Evolutionary conservation across 129 eudicot species (phyloP).

Genomic region (Glebionis coronaria): DNA sequence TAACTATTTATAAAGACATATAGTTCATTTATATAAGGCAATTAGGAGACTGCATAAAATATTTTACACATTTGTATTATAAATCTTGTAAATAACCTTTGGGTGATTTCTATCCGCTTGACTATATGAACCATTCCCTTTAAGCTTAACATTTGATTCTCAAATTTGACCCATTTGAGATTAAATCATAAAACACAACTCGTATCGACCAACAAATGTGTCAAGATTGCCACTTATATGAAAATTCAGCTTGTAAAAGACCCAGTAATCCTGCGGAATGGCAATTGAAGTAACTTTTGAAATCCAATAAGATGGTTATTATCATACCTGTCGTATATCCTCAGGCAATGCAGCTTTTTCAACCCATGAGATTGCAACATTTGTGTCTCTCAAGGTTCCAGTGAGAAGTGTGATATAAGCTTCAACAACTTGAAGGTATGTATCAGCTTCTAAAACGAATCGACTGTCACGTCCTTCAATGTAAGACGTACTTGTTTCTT

Average conservation of each 20-base stretch:
- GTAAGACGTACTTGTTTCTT: constrained; percentile 23
- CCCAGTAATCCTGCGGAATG: neutral
- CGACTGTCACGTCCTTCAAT: constrained; percentile 27
- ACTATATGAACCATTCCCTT: too few species aligned
- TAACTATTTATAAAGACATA: too few species aligned
- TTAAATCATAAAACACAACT: neutral
- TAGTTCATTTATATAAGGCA: too few species aligned
- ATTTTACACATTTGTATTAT: too few species aligned
- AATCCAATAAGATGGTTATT: neutral
- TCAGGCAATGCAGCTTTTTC: constrained; percentile 77
- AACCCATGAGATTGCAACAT: constrained; percentile 70
- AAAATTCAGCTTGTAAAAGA: neutral
- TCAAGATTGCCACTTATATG: neutral
- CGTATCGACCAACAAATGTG: neutral
- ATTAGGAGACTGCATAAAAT: too few species aligned
- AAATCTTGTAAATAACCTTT: too few species aligned
- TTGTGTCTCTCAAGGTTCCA: constrained; percentile 27
- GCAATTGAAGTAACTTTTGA: neutral
- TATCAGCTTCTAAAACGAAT: constrained; percentile 37
- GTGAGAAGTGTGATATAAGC: constrained; percentile 70
- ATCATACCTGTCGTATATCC: constrained; percentile 70
- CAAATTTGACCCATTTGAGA: neutral
- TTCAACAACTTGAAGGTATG: constrained; percentile 84
- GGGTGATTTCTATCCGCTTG: neutral
- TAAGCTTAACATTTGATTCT: too few species aligned